Percentiles rank a stretch among this genome's conserved stretches.
Conservation (phyloP, 2,329 filamentous ascomycete genomes). For the Penicillium sp. region DNA sequence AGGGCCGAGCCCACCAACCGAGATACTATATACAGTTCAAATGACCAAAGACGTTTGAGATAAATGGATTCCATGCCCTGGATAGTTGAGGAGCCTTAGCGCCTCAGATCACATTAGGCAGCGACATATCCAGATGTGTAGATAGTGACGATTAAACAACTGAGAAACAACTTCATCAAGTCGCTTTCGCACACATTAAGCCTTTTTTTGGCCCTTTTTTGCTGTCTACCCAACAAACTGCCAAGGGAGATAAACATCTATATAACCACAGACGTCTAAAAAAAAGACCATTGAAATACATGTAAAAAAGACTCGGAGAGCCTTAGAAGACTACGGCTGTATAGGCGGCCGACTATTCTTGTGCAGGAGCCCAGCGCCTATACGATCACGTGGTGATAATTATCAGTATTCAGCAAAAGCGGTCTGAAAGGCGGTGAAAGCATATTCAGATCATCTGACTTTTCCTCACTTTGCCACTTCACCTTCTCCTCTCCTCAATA, state of each 20-base stretch:
- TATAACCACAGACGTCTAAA: too few species aligned
- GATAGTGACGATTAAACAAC: not conserved
- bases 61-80: not conserved
- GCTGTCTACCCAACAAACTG: too few species aligned
- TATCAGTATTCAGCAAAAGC: conserved; percentile 1
- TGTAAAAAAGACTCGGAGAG: too few species aligned
- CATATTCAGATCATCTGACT: conserved; percentile 12
- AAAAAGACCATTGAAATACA: too few species aligned
- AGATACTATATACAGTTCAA: not conserved
- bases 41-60: not conserved
- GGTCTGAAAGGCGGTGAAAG: conserved; percentile 14
- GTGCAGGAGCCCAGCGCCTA: too few species aligned
- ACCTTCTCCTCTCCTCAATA: conserved; percentile 3
- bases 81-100: not conserved
- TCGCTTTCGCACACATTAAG: not conserved
- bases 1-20: not conserved
- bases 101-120: not conserved
- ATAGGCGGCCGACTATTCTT: too few species aligned
- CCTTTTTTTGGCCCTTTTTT: too few species aligned
- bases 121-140: not conserved
- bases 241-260: too few species aligned
- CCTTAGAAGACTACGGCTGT: too few species aligned
- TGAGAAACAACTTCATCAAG: not conserved
- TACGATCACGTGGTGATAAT: not conserved
- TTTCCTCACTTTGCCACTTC: conserved; percentile 16